Percentiles rank a stretch among this genome's conserved stretches.
Evolutionary conservation across 2,329 filamentous ascomycete species (phyloP).

Genomic region (Cladosporium velox): DNA sequence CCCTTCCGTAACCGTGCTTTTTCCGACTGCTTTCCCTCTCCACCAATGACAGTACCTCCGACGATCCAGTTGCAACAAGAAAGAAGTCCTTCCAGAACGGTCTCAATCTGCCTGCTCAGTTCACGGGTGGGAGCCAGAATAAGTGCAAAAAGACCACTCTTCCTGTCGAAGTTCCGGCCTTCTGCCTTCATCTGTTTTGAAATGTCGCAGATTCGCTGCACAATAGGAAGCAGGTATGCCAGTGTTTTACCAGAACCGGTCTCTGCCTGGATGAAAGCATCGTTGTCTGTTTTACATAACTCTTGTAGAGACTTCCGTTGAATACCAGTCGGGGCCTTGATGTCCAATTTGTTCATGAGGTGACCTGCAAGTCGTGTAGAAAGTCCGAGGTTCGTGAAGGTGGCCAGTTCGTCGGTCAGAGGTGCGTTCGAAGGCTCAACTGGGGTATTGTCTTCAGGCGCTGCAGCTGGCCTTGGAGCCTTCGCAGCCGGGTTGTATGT

Average conservation of each 20-base stretch:
- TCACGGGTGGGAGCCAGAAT: slow-evolving; percentile 93
- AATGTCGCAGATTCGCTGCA: slow-evolving; percentile 82
- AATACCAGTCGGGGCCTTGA: slow-evolving; percentile 91
- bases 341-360: slow-evolving; percentile 77
- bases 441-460: slow-evolving; percentile 49
- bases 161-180: slow-evolving; percentile 65
- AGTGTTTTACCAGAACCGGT: slow-evolving; percentile 97
- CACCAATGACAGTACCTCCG: slow-evolving; percentile 77
- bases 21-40: slow-evolving; percentile 76
- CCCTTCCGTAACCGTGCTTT: slow-evolving; percentile 93
- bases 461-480: slow-evolving; percentile 54
- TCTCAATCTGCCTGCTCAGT: slow-evolving; percentile 88
- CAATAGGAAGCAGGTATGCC: slow-evolving; percentile 89
- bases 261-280: slow-evolving; percentile 95
- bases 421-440: slow-evolving; percentile 87
- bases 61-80: slow-evolving; percentile 94
- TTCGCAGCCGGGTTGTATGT: slow-evolving; percentile 80
- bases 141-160: slow-evolving; percentile 90
- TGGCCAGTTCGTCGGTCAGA: slow-evolving; percentile 77
- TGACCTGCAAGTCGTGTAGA: slow-evolving; percentile 79
- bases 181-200: slow-evolving; percentile 53
- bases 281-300: slow-evolving; percentile 75
- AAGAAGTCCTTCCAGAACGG: slow-evolving; percentile 80
- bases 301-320: slow-evolving; percentile 86
- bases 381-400: slow-evolving; percentile 82